Conservation (phyloP, 345 rosid genomes). For the Populus davidiana region DNA sequence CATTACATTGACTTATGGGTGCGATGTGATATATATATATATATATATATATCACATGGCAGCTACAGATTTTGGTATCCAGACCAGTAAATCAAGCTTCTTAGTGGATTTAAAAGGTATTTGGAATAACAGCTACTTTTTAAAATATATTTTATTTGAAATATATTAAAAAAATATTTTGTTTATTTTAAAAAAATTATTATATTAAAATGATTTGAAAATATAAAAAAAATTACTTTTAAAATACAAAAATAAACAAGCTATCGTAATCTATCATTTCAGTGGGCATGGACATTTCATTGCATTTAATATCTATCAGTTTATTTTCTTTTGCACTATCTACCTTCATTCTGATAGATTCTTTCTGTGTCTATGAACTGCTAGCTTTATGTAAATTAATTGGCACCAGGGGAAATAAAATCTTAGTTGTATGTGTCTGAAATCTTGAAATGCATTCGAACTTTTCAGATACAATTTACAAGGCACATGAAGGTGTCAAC, state of each 20-base stretch:
- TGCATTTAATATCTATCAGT: neutral
- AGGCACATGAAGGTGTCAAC: neutral
- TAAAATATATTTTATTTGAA: no score
- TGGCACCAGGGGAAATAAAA: neutral
- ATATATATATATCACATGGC: no score
- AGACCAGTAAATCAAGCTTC: neutral
- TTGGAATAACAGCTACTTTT: no score
- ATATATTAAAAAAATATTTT: no score
- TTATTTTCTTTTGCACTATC: neutral
- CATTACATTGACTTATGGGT: neutral
- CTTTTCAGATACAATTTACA: neutral
- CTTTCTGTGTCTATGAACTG: neutral
- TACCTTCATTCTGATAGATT: neutral
- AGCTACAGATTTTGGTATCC: neutral
- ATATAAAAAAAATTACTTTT: no score
- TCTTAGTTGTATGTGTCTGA: neutral
- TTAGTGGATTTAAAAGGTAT: neutral
- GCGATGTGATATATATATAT: neutral
- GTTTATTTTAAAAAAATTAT: no score
- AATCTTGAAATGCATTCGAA: neutral
- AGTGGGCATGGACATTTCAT: neutral
- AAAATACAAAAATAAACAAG: no score
- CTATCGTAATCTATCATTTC: neutral
- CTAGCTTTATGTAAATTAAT: neutral
- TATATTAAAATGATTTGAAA: no score